Base-by-base conservation (phyloP, 495 filamentous ascomycete genomes). In the Xylaria telfairii region DNA sequence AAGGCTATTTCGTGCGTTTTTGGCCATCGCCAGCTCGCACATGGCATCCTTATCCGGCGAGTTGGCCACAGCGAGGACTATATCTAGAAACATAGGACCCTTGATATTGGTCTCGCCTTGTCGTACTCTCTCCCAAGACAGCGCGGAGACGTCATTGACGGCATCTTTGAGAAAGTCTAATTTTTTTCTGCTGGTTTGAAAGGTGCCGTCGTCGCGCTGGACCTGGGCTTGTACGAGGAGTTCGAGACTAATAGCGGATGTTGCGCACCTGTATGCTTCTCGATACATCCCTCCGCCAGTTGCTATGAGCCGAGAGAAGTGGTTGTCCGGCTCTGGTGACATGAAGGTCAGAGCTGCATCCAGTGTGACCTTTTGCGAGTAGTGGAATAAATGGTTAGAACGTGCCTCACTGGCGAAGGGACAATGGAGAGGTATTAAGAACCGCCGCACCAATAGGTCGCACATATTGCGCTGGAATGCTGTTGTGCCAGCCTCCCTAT, bases 81-180 rank as follows among this genome's bases (percentile, higher is more conserved):
- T 84, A 64, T 71, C 77, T 7, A 87, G 51, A 70, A 83, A 86
- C 72, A 85, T 75, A 60, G 85, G 81, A 19, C 65, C 73, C 67
- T 87, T 88, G 24, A 87, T 79, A 67, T 85, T 88, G 1, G 83
- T 87, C 62, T 88, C 86, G 7, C 84, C 85, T 54, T 82, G 72
- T 7, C 70, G 70, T 32, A 88, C 77, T 13, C 85, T 76, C 46
- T 84, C 81, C 32, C 73, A 47, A 0, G 82, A 78, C 44, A 83
- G 72, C 19, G 75, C 49, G 17, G 80, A 71, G 24, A 84, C 67
- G 28, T 79, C 73, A 7, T 68, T 75, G n/a, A 84, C 72, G 51
- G 78, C 73, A 56, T 79, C 67, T 6, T 81, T 80, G 4, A 87
- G 73, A n/a, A 75, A 59, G 5, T 76, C 76, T 17, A 72, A 49